Evolutionary conservation across 305 asterid genomes (phyloP), one percentile per base, ranked within the genome.

Genomic region (Petunia hybrid): DNA sequence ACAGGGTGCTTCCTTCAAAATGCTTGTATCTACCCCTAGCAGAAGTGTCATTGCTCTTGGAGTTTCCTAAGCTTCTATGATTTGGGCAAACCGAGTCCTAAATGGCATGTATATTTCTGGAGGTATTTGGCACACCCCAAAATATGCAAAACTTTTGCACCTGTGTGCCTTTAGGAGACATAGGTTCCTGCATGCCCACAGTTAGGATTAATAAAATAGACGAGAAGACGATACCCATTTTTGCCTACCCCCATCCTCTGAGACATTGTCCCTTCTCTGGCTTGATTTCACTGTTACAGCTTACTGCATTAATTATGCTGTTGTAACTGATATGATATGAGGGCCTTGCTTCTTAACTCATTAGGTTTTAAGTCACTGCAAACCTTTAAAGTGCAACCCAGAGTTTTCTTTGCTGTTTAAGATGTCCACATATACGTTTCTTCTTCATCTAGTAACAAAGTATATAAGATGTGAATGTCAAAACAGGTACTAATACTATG

Each of bases 1-100:
- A 40, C 41, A 70, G 59, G 46, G 8, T 22, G 59, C 59, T 70
- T 70, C 77, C 77, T 70, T 45, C 77, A 43, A 45, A 70, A 22
- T 70, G 77, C 1, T 45, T 70, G 22, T 51, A 45, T 69, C 57
- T 22, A 22, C 59, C 41, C 41, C 41, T 6, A 43, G 41, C 41
- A 9, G 76, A 69, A 57, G n/a, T 69, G 14, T 69, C 76, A 69
- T 8, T 69, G 39, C 45, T 61, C 66, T 22, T 61, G 66, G 5
- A 61, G 22, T 31, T 22, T 22, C 9, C 38, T 1, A 22, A 16
- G 65, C 65, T 60, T 60, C 39, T 60, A 60, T 60, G 2, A 14
- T 57, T 38, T 22, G 65, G 39, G 39, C 4, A 16, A 60, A 5
- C 65, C 16, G 39, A 60, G 38, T 59, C 64, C 64, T 56, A 13